These are phyloP conservation scores for Medicago truncatula DNA, from an alignment of 306 rosid genomes.

Conservation along the genomic window MtrunA17r5.0-ANR NC_053045.1:52446501-52447000, in stretches of 20 bases:
- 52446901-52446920: slow-evolving; percentile 86
- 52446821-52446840: slow-evolving; percentile 42
- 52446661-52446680: slow-evolving; percentile 45
- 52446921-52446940: slow-evolving; percentile 78
- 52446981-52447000: slow-evolving; percentile 71
- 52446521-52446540: slow-evolving; percentile 85
- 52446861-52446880: slow-evolving; percentile 83
- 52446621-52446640: slow-evolving; percentile 54
- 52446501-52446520: slow-evolving; percentile 70
- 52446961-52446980: slow-evolving; percentile 64
- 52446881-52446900: slow-evolving; percentile 93
- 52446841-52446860: slow-evolving; percentile 57
- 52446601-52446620: slow-evolving; percentile 54
- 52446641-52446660: slow-evolving; percentile 54
- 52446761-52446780: slow-evolving; percentile 71
- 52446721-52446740: slow-evolving; percentile 51
- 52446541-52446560: slow-evolving; percentile 74
- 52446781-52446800: slow-evolving; percentile 55
- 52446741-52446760: slow-evolving; percentile 71
- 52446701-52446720: slow-evolving; percentile 54
- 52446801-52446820: slow-evolving; percentile 53
- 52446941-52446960: slow-evolving; percentile 59
- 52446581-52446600: slow-evolving; percentile 69
- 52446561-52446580: slow-evolving; percentile 72
- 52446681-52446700: slow-evolving; percentile 45